These are phyloP conservation scores for Exophiala xenobiotica DNA, from an alignment of 2,329 filamentous ascomycete species.

Conservation along the genomic window DNA sequence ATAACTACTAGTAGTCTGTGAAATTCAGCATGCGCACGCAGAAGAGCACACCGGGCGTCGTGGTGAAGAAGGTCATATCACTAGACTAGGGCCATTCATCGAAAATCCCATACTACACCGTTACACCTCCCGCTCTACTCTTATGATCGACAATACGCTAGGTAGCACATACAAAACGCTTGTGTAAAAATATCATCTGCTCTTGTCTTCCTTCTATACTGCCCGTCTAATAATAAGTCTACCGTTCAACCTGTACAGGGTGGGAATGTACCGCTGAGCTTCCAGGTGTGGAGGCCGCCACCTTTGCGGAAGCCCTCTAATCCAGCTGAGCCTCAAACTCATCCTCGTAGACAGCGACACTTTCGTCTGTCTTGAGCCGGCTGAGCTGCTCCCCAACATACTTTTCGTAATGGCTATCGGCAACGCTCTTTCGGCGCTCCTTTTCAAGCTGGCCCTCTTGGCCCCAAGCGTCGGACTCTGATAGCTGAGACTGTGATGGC, in stretches of 20 bases:
- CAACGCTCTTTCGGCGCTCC: slow-evolving; percentile 48
- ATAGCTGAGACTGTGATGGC: slow-evolving; percentile 1
- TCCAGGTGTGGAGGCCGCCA: background rate
- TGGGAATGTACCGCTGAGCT: too few species aligned
- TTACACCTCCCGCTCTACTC: too few species aligned
- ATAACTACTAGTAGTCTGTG: too few species aligned
- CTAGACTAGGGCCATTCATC: too few species aligned
- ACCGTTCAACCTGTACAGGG: too few species aligned
- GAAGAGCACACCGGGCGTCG: too few species aligned
- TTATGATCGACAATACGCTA: too few species aligned
- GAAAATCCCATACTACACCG: too few species aligned
- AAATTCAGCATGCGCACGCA: too few species aligned
- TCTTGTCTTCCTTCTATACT: background rate
- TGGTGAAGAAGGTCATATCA: too few species aligned
- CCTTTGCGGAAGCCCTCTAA: slow-evolving; percentile 6
- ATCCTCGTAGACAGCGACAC: slow-evolving; percentile 55
- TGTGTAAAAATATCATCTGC: background rate
- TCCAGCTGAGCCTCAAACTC: slow-evolving; percentile 63
- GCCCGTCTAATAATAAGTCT: background rate
- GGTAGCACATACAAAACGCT: too few species aligned
- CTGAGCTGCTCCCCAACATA: slow-evolving; percentile 82
- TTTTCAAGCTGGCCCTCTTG: slow-evolving; percentile 29
- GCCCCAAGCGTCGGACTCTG: slow-evolving; percentile 27
- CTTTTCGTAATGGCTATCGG: slow-evolving; percentile 70
- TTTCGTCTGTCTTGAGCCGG: slow-evolving; percentile 60